Base-by-base conservation (phyloP, 345 rosid genomes). In the Draba incana region DNA sequence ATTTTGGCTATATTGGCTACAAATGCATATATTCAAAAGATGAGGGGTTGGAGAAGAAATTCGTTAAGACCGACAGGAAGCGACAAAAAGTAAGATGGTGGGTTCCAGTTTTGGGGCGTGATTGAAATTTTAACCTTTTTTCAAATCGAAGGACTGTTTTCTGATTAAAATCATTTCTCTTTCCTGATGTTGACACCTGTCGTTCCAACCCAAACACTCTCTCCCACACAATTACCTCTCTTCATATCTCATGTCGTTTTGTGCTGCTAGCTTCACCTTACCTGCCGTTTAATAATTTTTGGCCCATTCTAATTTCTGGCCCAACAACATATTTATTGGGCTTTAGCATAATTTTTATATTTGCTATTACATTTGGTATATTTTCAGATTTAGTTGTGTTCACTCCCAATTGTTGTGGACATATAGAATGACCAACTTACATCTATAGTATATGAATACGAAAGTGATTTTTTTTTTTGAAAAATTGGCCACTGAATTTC, bases 61-160 rank as follows among this genome's bases (percentile, higher is more conserved):
- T 35, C 6, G 33, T 23, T 15, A 59, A 49, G 62, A 43, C 72
- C 77, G 77, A 74, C 72, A 74, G 72, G 56, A 74, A 74, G 68
- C 62, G 77, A 74, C 77, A 74, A 74, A 74, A 74, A 44, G 56
- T 6, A 52, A 44, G 24, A 33, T 66, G 71, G 15, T n/a, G 49
- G 77, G 54, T 0, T 50, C 72, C 55, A 52, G 1, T 59, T 66
- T 57, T 66, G 67, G 55, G 72, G 72, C 63, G 77, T 74, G 77
- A 66, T 74, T 74, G 69, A 71, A 61, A 13, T 51, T n/a, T 50
- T n/a, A 20, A 20, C 23, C 55, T 66, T 65, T 73, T 30, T 24
- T 57, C 39, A 57, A 65, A 72, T 65, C 71, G 49, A 50, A 65
- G 70, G 66, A 65, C 77, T 65, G 44, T 57, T 57, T 41, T 47